Evolutionary conservation across 371 early-diverging fungal genomes (phyloP).

Genomic region (Batkoa obscura): DNA sequence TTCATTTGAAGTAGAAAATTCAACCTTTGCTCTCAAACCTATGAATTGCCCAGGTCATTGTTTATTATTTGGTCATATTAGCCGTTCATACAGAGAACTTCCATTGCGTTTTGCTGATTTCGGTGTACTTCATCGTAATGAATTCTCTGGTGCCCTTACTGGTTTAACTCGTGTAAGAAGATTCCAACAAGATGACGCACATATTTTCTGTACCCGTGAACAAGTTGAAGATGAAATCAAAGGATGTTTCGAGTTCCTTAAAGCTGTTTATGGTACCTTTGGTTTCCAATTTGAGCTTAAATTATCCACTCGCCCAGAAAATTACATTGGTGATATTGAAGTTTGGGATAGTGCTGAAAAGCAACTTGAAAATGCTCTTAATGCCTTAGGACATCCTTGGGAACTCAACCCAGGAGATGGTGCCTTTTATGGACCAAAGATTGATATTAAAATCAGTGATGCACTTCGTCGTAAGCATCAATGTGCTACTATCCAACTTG

Average conservation of each 20-base stretch:
- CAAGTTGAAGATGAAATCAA: conserved; percentile 67
- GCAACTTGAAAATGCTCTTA: conserved; percentile 59
- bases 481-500: conserved; percentile 98
- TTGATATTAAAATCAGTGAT: conserved; percentile 96
- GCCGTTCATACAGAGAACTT: conserved; percentile 76
- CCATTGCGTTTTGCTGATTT: conserved; percentile 90
- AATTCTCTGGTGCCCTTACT: conserved; percentile 78
- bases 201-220: conserved; percentile 74
- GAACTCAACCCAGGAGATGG: conserved; percentile 95
- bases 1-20: conserved; percentile 60
- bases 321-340: conserved; percentile 81
- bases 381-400: conserved; percentile 63
- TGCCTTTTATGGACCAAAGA: conserved; percentile 99
- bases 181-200: conserved; percentile 97
- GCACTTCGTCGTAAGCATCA: conserved; percentile 86
- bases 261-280: conserved; percentile 77
- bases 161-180: conserved; percentile 87
- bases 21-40: conserved; percentile 73
- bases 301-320: conserved; percentile 96
- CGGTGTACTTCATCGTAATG: conserved; percentile 84
- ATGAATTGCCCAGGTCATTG: conserved; percentile 99
- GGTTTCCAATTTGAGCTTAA: conserved; percentile 74
- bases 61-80: conserved; percentile 65
- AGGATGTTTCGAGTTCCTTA: conserved; percentile 58
- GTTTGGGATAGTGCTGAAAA: conserved; percentile 95